phyloP scores from a whole-genome alignment of 257 asterid species.

The Solanum rostratum region DNA sequence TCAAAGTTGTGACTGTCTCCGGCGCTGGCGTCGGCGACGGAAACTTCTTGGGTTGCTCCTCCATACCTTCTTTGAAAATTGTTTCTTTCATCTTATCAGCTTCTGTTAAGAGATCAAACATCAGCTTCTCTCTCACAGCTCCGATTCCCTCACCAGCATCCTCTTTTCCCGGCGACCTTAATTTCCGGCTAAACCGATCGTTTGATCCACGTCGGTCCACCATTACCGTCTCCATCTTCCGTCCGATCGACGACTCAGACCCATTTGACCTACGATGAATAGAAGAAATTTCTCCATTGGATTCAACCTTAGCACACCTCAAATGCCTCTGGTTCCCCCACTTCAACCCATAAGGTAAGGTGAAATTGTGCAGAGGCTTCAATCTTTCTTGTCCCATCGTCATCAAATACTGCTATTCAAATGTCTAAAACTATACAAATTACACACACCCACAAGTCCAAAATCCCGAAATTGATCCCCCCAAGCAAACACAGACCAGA shows the following conservation, averaged over 20 bases:
- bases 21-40: conserved; percentile 31
- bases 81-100: conserved; percentile 53
- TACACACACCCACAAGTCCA: not conserved
- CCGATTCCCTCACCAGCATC: conserved; percentile 33
- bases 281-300: conserved; percentile 27
- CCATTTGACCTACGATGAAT: conserved; percentile 15
- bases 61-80: conserved; percentile 41
- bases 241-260: conserved; percentile 16
- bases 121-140: conserved; percentile 41
- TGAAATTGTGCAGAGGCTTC: conserved; percentile 54
- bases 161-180: not conserved
- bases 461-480: not conserved
- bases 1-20: conserved; percentile 1
- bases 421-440: not conserved
- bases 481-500: not conserved
- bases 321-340: conserved; percentile 66
- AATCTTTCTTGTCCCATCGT: conserved; percentile 54
- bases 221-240: not conserved
- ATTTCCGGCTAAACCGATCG: not conserved
- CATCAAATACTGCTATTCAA: not conserved
- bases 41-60: conserved; percentile 18
- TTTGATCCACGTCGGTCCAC: not conserved
- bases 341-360: conserved; percentile 38
- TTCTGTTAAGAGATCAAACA: conserved; percentile 64
- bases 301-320: conserved; percentile 56